These are phyloP conservation scores for Thelonectria rubi DNA, from an alignment of 2,329 filamentous ascomycete genomes.

Conservation along the genomic window DNA sequence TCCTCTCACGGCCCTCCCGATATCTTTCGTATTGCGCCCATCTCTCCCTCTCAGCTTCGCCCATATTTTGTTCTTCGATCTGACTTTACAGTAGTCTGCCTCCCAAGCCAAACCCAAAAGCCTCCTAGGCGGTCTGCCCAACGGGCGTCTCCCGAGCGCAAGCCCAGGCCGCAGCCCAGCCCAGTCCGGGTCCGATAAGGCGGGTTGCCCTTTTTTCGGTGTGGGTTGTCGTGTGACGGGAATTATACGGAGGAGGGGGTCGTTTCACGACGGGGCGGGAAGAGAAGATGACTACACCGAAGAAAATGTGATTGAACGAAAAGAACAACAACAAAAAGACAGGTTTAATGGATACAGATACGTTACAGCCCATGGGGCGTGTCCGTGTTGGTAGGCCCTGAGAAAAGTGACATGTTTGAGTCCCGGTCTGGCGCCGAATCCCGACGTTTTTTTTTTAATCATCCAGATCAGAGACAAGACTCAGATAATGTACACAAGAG, in stretches of 20 bases:
- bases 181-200: slow-evolving; percentile 34
- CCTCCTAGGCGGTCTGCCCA: slow-evolving; percentile 20
- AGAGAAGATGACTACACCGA: not conserved
- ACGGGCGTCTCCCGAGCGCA: slow-evolving; percentile 7
- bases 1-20: too few relatives aligned
- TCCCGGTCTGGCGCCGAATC: slow-evolving; percentile 29
- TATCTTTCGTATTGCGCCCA: not conserved
- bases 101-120: not conserved
- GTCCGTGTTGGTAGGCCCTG: too few relatives aligned
- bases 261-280: slow-evolving; percentile 6
- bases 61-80: too few relatives aligned
- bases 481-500: not conserved
- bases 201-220: slow-evolving; percentile 21
- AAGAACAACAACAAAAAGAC: slow-evolving; percentile 2
- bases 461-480: not conserved
- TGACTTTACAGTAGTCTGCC: not conserved
- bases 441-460: slow-evolving; percentile 16
- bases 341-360: not conserved
- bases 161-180: too few relatives aligned
- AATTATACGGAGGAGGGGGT: slow-evolving; percentile 23
- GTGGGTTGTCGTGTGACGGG: slow-evolving; percentile 29
- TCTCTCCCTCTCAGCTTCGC: not conserved
- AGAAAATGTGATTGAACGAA: slow-evolving; percentile 5
- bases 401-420: slow-evolving; percentile 24
- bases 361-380: not conserved